These are phyloP conservation scores for Phytophthora boehmeriae DNA, from an alignment of 352 stramenopile species.

Conservation along the genomic window DNA sequence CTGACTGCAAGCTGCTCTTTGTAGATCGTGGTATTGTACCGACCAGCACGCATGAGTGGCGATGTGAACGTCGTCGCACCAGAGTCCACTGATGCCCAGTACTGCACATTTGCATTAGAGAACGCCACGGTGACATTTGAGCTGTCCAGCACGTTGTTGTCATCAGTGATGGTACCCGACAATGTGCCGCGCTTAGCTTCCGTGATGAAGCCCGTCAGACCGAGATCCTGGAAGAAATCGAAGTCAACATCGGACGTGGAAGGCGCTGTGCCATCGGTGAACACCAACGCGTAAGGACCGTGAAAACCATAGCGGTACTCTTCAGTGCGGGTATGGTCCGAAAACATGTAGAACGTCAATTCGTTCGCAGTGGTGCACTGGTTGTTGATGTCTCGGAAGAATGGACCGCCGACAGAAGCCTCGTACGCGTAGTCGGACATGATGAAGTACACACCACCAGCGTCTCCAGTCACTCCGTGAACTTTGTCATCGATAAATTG, in stretches of 20 bases:
- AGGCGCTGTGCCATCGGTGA: conserved; percentile 38
- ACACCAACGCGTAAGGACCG: conserved; percentile 49
- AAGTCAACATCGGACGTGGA: conserved; percentile 36
- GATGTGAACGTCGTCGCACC: conserved; percentile 38
- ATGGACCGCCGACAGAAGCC: conserved; percentile 45
- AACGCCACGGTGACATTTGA: conserved; percentile 37
- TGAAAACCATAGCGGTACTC: conserved; percentile 62
- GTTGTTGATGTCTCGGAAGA: conserved; percentile 68
- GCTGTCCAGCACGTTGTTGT: conserved; percentile 19
- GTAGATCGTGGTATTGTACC: conserved; percentile 52
- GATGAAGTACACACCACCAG: conserved; percentile 51
- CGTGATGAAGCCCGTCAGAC: conserved; percentile 42
- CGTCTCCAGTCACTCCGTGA: conserved; percentile 37
- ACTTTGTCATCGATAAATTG: conserved; percentile 36
- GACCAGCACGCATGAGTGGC: conserved; percentile 46
- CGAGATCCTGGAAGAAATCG: conserved; percentile 48
- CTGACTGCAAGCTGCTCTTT: conserved; percentile 52
- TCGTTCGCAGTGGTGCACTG: conserved; percentile 48
- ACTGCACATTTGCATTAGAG: conserved; percentile 43
- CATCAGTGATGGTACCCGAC: conserved; percentile 37
- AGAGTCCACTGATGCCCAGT: conserved; percentile 34
- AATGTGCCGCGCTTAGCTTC: conserved; percentile 34
- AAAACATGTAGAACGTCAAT: conserved; percentile 62
- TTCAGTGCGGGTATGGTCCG: conserved; percentile 55
- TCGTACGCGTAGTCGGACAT: conserved; percentile 50